Percentiles rank a stretch among this genome's conserved stretches.
These are phyloP conservation scores for Sequoiadendron giganteum DNA, from an alignment of 75 land plant species.

Conservation along the genomic window DNA sequence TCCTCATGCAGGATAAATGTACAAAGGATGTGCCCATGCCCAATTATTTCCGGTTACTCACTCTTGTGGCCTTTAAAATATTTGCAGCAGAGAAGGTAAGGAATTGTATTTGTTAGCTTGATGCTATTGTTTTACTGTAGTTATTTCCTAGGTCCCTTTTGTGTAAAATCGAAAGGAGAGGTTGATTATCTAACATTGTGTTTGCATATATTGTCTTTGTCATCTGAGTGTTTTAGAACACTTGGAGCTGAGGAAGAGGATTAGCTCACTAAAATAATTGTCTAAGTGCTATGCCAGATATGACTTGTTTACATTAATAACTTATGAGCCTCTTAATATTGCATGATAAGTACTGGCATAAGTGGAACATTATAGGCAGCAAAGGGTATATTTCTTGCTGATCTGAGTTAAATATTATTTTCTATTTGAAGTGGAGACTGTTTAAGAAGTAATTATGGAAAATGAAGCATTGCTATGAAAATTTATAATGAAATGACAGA, in stretches of 20 bases:
- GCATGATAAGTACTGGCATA: not conserved
- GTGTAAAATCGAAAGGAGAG: not conserved
- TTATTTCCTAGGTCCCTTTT: not conserved
- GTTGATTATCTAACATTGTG: not conserved
- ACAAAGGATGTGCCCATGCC: constrained; percentile 72
- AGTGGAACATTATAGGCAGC: not conserved
- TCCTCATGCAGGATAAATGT: constrained; percentile 36
- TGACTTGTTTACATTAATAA: not conserved
- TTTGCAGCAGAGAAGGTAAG: constrained; percentile 69
- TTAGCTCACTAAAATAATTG: not conserved
- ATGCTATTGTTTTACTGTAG: not conserved
- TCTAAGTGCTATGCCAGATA: not conserved
- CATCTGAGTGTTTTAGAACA: not conserved
- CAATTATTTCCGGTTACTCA: constrained; percentile 70
- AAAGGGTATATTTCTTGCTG: not conserved
- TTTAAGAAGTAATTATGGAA: not conserved
- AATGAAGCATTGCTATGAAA: no score
- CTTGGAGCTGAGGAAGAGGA: not conserved
- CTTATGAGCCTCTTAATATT: not conserved
- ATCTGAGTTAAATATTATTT: not conserved
- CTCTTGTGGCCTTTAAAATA: constrained; percentile 67
- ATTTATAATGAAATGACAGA: no score
- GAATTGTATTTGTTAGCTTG: not conserved
- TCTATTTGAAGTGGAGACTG: not conserved
- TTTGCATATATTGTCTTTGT: not conserved